Base-by-base conservation (phyloP, 768 basidiomycete species). In the Panellus pusillus region DNA sequence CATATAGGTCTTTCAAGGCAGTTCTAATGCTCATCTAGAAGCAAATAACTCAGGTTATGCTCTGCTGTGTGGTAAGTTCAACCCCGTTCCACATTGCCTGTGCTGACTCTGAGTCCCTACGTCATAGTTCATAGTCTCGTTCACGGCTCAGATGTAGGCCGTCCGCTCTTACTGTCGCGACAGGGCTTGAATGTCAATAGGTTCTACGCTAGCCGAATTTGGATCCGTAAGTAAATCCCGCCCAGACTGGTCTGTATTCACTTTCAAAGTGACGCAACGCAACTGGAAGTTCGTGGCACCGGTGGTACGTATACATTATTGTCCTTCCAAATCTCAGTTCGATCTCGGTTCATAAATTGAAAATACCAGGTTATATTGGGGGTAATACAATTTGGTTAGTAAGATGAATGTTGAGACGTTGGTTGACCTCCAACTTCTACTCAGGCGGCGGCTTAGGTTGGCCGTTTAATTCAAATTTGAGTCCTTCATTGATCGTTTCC, bases 171-270 rank as follows among this genome's bases (percentile, higher is more conserved):
- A 31, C 31, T 32, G 28, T 15, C 20, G n/a, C 13, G 1, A n/a
- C 2, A 27, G 17, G 12, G n/a, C 37, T 35, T 6, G 5, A 28
- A 11, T 7, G 7, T 28, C 4, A 2, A 20, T 13, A 46, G 51
- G 28, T 52, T 52, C 14, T 52, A 46, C n/a, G 44, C 44, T 15
- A 46, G 28, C 17, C 44, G 51, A 24, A 52, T 52, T 28, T 52
- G 44, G 44, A 46, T 46, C 13, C 27, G 44, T 52, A 13, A 52
- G 51, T 19, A 24, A n/a, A n/a, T n/a, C n/a, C n/a, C n/a, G n/a
- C n/a, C n/a, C 19, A 35, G 2, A 32, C 13, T 32, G n/a, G n/a
- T n/a, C n/a, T n/a, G n/a, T n/a, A n/a, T n/a, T n/a, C n/a, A n/a
- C n/a, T n/a, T 4, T 18, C 1, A 4, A 19, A 52, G 51, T 52